Evolutionary conservation across 495 filamentous ascomycete genomes (phyloP).

Genomic region (Penicillium daleae): DNA sequence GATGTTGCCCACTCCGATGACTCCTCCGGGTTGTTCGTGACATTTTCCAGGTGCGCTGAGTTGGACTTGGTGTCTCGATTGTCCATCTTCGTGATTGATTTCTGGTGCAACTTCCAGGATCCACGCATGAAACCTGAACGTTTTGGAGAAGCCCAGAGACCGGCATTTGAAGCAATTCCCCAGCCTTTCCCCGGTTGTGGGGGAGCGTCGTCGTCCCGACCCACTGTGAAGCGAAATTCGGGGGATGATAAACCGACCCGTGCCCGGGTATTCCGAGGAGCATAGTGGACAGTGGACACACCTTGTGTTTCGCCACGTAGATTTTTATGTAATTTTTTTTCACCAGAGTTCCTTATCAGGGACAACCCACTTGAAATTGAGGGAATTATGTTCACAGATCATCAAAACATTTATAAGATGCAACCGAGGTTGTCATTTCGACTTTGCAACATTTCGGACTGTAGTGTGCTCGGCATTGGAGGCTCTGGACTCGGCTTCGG

Average conservation of each 20-base stretch:
- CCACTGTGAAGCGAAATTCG: conserved; percentile 3
- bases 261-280: not conserved
- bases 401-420: not conserved
- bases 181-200: not conserved
- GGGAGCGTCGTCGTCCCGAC: not conserved
- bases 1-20: not conserved
- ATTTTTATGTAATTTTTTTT: not conserved
- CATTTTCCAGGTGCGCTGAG: conserved; percentile 8
- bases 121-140: not conserved
- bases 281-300: no score
- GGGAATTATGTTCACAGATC: not conserved
- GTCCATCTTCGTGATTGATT: conserved; percentile 1
- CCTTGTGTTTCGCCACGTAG: no score
- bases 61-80: conserved; percentile 1
- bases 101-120: not conserved
- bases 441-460: no score
- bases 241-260: not conserved
- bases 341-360: not conserved
- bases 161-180: not conserved
- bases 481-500: not conserved
- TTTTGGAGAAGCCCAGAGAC: not conserved
- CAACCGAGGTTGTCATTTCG: not conserved
- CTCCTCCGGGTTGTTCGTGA: not conserved
- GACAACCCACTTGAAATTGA: not conserved
- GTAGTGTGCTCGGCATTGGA: no score